Conservation (phyloP, 73 alveolate genomes). For the Symbiodinium pilosum region DNA sequence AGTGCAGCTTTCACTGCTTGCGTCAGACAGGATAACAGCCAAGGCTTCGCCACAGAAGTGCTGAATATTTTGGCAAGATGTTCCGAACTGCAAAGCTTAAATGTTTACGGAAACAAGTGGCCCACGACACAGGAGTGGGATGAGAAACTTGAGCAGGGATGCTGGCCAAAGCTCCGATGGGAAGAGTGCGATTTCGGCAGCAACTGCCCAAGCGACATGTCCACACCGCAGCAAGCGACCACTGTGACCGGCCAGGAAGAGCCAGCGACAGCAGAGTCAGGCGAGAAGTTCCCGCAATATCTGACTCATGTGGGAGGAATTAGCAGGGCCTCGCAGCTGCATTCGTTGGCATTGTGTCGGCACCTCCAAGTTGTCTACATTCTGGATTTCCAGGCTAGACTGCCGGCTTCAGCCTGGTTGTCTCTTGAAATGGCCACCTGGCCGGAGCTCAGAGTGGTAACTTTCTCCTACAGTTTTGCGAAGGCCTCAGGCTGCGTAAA, state of each 20-base stretch:
- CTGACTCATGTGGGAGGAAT: neutral
- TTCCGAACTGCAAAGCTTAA: neutral
- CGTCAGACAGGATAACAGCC: neutral
- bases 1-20: neutral
- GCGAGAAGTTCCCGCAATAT: neutral
- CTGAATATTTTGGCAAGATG: neutral
- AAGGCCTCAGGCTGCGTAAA: too few species aligned
- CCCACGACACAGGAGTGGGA: conserved; percentile 8
- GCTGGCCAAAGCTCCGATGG: conserved; percentile 22
- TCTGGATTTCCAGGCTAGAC: neutral
- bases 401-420: neutral
- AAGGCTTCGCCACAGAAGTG: neutral
- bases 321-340: neutral
- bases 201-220: neutral
- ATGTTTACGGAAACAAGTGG: neutral
- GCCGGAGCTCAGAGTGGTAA: neutral
- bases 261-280: neutral
- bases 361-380: neutral
- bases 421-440: neutral
- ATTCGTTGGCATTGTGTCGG: neutral
- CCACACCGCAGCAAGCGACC: neutral
- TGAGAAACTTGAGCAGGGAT: neutral
- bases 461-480: neutral
- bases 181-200: neutral
- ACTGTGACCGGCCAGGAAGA: neutral